phyloP scores from a whole-genome alignment of 306 rosid genomes.

The Casuarina equisetifolia region DNA sequence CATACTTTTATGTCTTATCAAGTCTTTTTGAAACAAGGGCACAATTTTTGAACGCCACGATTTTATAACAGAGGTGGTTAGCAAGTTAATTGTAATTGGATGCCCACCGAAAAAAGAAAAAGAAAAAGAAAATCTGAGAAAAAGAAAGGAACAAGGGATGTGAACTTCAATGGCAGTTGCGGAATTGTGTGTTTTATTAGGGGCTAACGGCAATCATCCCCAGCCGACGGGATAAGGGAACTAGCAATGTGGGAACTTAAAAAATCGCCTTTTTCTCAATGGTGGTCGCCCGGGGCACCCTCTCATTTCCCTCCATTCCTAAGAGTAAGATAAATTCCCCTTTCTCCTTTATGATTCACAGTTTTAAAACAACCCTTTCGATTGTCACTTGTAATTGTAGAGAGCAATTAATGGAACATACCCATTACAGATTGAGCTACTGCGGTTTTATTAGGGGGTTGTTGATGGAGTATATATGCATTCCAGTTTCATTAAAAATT shows the following conservation, averaged over 20 bases:
- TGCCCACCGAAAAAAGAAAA: too few species aligned
- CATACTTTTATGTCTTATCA: too few species aligned
- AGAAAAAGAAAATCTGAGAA: too few species aligned
- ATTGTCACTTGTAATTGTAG: background rate
- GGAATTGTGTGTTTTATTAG: background rate
- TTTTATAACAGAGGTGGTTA: too few species aligned
- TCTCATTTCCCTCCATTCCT: conserved; percentile 40
- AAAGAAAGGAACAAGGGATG: background rate
- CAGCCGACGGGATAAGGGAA: conserved; percentile 22
- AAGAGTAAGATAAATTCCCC: conserved; percentile 38
- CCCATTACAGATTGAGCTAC: conserved; percentile 13
- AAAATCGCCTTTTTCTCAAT: conserved; percentile 28
- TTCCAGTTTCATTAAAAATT: conserved; percentile 11
- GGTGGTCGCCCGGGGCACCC: conserved; percentile 48
- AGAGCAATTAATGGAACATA: background rate
- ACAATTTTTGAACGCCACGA: too few species aligned
- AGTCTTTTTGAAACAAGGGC: too few species aligned
- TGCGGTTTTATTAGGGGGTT: conserved; percentile 22
- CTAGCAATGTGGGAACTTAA: background rate
- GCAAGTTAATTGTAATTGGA: too few species aligned
- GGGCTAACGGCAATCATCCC: background rate
- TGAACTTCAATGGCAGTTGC: conserved; percentile 1
- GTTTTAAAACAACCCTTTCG: background rate
- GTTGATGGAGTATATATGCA: background rate
- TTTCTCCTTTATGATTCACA: background rate